These are phyloP conservation scores for Tranzscheliella williamsii DNA, from an alignment of 1,284 basidiomycete species.

Conservation along the genomic window DNA sequence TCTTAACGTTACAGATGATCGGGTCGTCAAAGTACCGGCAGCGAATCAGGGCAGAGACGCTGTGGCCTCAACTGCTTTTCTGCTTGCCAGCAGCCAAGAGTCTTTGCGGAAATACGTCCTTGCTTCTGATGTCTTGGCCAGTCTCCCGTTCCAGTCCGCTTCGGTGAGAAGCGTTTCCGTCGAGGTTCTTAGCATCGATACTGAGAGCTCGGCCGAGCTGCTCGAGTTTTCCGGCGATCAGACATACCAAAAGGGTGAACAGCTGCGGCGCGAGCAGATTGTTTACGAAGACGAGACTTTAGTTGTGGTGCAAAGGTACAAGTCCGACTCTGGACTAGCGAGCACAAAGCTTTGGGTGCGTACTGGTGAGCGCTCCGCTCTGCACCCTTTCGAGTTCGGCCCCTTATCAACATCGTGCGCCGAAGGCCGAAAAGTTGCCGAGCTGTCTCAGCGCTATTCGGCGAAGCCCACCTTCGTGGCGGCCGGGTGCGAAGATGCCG, in stretches of 20 bases:
- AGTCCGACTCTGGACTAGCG: conserved; percentile 11
- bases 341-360: conserved; percentile 28
- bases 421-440: conserved; percentile 38
- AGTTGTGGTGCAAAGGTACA: conserved; percentile 29
- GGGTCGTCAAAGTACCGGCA: conserved; percentile 2
- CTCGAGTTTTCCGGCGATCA: conserved; percentile 26
- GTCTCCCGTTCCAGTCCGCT: not conserved
- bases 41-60: conserved; percentile 3
- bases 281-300: conserved; percentile 43
- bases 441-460: conserved; percentile 43
- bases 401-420: conserved; percentile 25
- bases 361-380: conserved; percentile 15
- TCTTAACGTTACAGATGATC: not conserved
- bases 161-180: conserved; percentile 18
- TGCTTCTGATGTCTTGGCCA: not conserved
- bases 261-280: conserved; percentile 30
- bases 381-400: conserved; percentile 30
- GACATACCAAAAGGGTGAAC: conserved; percentile 31
- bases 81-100: conserved; percentile 5
- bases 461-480: conserved; percentile 20
- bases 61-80: conserved; percentile 1
- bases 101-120: conserved; percentile 2
- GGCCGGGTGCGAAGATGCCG: conserved; percentile 35
- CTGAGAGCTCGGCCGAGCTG: conserved; percentile 29
- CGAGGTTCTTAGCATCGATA: conserved; percentile 25